These are phyloP conservation scores for Erythrophleum ivorense DNA, from an alignment of 331 rosid genomes.

Conservation along the genomic window DNA sequence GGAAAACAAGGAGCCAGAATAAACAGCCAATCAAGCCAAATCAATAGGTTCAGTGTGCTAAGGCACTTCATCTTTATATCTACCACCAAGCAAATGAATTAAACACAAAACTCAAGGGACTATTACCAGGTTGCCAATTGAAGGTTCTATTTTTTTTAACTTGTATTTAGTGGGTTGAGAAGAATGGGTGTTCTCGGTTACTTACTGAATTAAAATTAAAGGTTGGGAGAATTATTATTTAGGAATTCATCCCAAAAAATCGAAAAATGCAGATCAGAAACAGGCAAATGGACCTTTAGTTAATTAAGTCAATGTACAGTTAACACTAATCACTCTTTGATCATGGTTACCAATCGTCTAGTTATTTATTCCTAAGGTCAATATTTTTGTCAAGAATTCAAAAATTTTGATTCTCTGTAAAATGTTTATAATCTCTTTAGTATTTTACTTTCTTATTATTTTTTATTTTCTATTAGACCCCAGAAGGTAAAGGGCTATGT, in stretches of 20 bases:
- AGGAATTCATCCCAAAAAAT: neutral
- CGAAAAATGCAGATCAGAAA: neutral
- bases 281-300: neutral
- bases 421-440: neutral
- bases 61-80: conserved; percentile 6
- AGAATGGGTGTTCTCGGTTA: neutral
- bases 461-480: neutral
- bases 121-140: neutral
- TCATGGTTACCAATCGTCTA: neutral
- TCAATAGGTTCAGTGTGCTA: neutral
- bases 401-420: neutral
- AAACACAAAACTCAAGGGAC: neutral
- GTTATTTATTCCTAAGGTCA: neutral
- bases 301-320: neutral
- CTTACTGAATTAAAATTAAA: neutral
- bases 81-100: neutral
- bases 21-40: neutral
- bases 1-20: neutral
- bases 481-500: neutral
- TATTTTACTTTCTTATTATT: neutral
- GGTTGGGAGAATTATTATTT: neutral
- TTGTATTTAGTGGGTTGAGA: neutral
- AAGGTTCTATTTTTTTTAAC: conserved; percentile 20
- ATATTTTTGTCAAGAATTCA: neutral
- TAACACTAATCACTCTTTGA: neutral